Conservation (phyloP, 169 alveolate species). For the Cardiosporidium cionae region DNA sequence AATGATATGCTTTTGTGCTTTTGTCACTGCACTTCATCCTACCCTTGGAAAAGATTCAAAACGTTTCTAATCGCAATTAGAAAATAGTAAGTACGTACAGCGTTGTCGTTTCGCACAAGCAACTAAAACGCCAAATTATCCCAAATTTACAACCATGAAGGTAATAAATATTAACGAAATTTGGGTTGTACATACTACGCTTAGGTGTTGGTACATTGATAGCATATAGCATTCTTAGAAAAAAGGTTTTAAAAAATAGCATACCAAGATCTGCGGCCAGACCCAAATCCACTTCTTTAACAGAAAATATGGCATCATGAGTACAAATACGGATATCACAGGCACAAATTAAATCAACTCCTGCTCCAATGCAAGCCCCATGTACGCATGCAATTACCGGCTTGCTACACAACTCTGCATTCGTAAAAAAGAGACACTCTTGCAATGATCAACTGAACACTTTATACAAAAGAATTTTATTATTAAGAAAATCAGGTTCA, state of each 20-base stretch:
- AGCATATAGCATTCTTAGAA: background rate
- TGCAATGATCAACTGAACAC: too few species aligned
- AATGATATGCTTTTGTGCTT: too few species aligned
- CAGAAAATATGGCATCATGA: constrained; percentile 45
- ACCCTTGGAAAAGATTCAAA: too few species aligned
- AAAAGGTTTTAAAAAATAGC: background rate
- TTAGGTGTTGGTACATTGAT: background rate
- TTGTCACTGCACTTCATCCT: too few species aligned
- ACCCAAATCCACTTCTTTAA: constrained; percentile 54
- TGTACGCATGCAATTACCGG: constrained; percentile 56
- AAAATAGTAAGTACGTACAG: too few species aligned
- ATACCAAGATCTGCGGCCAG: constrained; percentile 47
- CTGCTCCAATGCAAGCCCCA: constrained; percentile 58
- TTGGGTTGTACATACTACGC: background rate
- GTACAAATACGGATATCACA: constrained; percentile 55
- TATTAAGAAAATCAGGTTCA: too few species aligned
- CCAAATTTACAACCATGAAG: background rate
- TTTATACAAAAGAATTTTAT: too few species aligned
- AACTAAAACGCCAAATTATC: background rate
- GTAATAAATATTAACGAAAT: background rate
- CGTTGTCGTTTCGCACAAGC: too few species aligned
- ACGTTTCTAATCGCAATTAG: too few species aligned
- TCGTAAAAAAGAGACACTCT: too few species aligned
- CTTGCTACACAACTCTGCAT: constrained; percentile 39
- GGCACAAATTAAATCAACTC: constrained; percentile 43